Conservation (phyloP, 345 rosid species). For the Linum tenue region DNA sequence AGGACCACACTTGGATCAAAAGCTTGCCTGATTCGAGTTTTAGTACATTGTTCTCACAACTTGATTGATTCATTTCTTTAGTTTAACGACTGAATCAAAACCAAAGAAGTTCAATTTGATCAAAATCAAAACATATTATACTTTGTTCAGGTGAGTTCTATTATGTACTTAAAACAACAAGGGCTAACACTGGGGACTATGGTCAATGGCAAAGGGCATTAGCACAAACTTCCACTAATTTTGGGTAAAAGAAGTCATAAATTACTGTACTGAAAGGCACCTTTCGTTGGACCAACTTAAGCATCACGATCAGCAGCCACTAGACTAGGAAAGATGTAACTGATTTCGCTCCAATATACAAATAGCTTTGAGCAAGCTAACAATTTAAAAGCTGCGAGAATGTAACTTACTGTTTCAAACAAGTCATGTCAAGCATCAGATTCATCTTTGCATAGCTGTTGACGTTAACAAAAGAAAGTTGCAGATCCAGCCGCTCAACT, state of each 20-base stretch:
- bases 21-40: too few species aligned
- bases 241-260: neutral
- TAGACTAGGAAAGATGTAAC: neutral
- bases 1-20: too few species aligned
- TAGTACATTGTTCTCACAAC: too few species aligned
- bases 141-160: too few species aligned
- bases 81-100: neutral
- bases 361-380: neutral
- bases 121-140: neutral
- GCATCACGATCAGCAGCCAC: neutral
- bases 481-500: conserved; percentile 68
- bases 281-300: neutral
- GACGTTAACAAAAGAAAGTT: conserved; percentile 44
- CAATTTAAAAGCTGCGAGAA: neutral
- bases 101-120: neutral
- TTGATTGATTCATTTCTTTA: too few species aligned
- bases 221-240: neutral
- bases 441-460: conserved; percentile 39
- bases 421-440: conserved; percentile 48
- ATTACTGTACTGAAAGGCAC: neutral
- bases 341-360: neutral
- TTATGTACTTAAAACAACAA: neutral
- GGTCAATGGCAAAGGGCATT: neutral
- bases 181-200: too few species aligned
- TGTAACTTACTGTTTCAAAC: conserved; percentile 47